A percentile compares a stretch with the other conserved stretches of the same genome.
These are phyloP conservation scores for Penicillium sp. DNA, from an alignment of 2,329 filamentous ascomycete genomes.

Conservation along the genomic window DNA sequence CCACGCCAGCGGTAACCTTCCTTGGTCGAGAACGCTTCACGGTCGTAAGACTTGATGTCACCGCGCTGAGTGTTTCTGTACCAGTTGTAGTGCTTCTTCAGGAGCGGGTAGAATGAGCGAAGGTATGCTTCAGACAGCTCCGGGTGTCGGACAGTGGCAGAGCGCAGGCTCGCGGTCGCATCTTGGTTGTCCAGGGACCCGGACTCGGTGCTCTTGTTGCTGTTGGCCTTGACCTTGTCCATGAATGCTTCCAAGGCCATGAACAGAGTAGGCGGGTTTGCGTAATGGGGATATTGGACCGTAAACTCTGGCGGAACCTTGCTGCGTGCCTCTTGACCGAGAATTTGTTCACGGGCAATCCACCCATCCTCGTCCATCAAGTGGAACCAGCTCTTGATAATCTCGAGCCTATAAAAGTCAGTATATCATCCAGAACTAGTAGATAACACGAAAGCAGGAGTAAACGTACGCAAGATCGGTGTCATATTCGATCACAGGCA, in stretches of 20 bases:
- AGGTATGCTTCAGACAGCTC: constrained; percentile 70
- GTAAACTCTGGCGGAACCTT: constrained; percentile 94
- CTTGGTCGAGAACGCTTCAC: constrained; percentile 80
- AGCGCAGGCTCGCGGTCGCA: constrained; percentile 52
- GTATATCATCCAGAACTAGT: constrained; percentile 9
- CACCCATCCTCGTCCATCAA: constrained; percentile 96
- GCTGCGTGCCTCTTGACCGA: constrained; percentile 85
- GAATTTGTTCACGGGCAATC: constrained; percentile 95
- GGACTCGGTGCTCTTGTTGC: constrained; percentile 32
- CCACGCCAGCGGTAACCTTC: constrained; percentile 96
- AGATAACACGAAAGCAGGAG: background rate
- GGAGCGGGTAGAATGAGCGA: constrained; percentile 74
- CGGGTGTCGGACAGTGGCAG: constrained; percentile 64
- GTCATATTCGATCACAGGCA: constrained; percentile 92
- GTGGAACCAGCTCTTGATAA: constrained; percentile 92
- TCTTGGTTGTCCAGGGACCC: constrained; percentile 21
- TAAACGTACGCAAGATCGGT: constrained; percentile 67
- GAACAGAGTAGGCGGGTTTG: constrained; percentile 93
- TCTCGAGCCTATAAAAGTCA: constrained; percentile 56
- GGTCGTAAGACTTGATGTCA: constrained; percentile 87
- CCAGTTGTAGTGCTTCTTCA: constrained; percentile 90
- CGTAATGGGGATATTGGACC: constrained; percentile 93
- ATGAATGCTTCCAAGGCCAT: constrained; percentile 82
- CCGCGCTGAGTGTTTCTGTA: constrained; percentile 89
- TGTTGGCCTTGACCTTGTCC: constrained; percentile 64